Base-by-base conservation (phyloP, 2,329 filamentous ascomycete species). In the Clonostachys chloroleuca region DNA sequence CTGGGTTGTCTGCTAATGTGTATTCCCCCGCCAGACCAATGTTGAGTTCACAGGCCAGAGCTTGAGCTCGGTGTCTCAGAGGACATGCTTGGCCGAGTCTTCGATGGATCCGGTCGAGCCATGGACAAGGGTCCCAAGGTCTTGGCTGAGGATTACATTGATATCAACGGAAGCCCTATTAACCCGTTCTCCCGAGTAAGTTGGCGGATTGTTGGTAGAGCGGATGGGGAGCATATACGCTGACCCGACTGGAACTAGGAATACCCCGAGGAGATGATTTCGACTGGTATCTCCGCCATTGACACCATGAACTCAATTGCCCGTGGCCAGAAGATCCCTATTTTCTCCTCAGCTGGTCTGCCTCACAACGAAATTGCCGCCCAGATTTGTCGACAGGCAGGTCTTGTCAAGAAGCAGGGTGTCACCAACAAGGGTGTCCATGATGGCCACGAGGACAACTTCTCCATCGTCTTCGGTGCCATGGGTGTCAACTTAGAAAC, bases 401-500 rank as follows among this genome's bases (percentile, higher is more conserved):
- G 92, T 70, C 75, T 99, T 66, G 95, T 97, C 55, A 84, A 91
- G 70, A 72, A 79, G 58, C 63, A 90, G 77, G 79, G 91, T 45
- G 69, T 84, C 46, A 86, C 91, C 35, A 95, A 89, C 67, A 99
- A 99, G 82, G 92, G 87, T 55, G 85, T 94, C 24, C 94, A 99
- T 64, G 95, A 99, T 63, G 92, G 85, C 48, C 94, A 99, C 71
- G 91, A 96, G 63, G 94, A 99, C 64, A 99, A 99, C 78, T 99
- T 99, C 81, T 96, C 92, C 51, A 99, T 99, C 62, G 94, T 99
- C 49, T 99, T 99, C 66, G 95, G 90, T 65, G 94, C 94, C 64
- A 99, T 99, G 94, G 94, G 94, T 91, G 94, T 99, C 59, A 99
- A 99, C 77, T 84, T 99, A 86, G 94, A 99, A 69, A 99, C 94